Evolutionary conservation across 139 green algal species (phyloP), one percentile per base, ranked within the genome.

Genomic region (Chlorella ohadii): DNA sequence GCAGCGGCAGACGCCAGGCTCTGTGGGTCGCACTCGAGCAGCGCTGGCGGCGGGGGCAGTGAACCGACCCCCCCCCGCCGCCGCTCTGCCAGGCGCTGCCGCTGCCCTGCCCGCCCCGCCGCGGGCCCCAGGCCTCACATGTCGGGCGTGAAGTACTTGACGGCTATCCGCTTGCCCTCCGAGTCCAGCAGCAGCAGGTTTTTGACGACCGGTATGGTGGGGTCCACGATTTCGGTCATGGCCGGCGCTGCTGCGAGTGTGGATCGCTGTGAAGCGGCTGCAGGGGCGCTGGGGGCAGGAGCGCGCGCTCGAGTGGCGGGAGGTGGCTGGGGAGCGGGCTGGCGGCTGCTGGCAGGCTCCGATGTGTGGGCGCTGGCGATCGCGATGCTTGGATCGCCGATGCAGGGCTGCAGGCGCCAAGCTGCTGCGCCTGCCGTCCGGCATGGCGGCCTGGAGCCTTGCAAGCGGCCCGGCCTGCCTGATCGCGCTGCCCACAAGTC

Each of bases 101-200:
- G 39, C 12, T 22, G 51, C 51, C 51, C 51, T 59, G 51, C 51
- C 51, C 15, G 27, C 39, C 70, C 27, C 12, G 27, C 70, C 16
- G 39, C 36, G 0, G 36, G 6, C 4, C 36, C 20, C 47, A 51
- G 9, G 7, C 27, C 76, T 82, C 57, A 82, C 76, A 82, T 98
- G 17, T 99, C 95, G 12, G 89, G 70, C 33, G 89, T 82, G 66
- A 96, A 99, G 87, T 99, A 99, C 87, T 99, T 98, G 36, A 99
- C 97, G 20, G 96, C 96, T 41, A 99, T 97, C 41, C 97, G 90
- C 88, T 99, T 98, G 39, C 97, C 97, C 64, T 99, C 97, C 20
- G 92, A 92, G 86, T 99, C 97, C 44, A 99, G 89, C 51, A 99
- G 85, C 17, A 99, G 70, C 47, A 99, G 85, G 76, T 95, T 97